Evolutionary conservation across 306 rosid species (phyloP), one percentile per base, ranked within the genome.

Genomic region (apple (Malus domestica)): DNA sequence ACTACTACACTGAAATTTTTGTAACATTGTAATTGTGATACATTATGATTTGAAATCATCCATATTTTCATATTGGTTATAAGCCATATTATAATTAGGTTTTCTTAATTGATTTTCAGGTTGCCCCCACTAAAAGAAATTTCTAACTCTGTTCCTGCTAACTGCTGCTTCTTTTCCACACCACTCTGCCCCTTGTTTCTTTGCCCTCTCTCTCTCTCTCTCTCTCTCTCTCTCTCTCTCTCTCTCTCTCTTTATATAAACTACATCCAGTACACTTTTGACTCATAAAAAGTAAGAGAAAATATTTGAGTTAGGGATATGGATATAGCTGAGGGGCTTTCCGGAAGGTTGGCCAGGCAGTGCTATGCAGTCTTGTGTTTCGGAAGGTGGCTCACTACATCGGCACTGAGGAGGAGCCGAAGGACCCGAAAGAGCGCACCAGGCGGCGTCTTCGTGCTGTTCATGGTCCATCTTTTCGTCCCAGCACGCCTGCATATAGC

Each of bases 341-440:
- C 79, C 13, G 79, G 79, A 32, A 81, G 57, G 65, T 4, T 86
- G 38, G 82, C 72, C 22, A 65, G 83, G 27, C 86, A 67, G 14
- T 84, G 79, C 77, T 86, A 81, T 33, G 88, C 88, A 4, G 79
- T 84, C n/a, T 10, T 84, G 79, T 87, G 86, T 35, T 67, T 87
- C 73, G 85, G 86, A 38, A 83, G 8, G 52, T 84, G 6, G 69
- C 70, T 70, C 86, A 72, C 80, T 82, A 45, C 49, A 81, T 74
- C 6, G 18, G 25, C 19, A 60, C 55, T 32, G 51, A n/a, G 18
- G 25, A 61, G 18, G 27, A 61, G 49, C 71, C 51, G 10, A 30
- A 27, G 18, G 16, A 62, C 60, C 73, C 61, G 15, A 65, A 54
- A 18, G 67, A 73, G 25, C 54, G 80, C 20, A 76, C 66, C 73